Evolutionary conservation across 2,329 filamentous ascomycete genomes (phyloP).

Genomic region (Phoma sp.): DNA sequence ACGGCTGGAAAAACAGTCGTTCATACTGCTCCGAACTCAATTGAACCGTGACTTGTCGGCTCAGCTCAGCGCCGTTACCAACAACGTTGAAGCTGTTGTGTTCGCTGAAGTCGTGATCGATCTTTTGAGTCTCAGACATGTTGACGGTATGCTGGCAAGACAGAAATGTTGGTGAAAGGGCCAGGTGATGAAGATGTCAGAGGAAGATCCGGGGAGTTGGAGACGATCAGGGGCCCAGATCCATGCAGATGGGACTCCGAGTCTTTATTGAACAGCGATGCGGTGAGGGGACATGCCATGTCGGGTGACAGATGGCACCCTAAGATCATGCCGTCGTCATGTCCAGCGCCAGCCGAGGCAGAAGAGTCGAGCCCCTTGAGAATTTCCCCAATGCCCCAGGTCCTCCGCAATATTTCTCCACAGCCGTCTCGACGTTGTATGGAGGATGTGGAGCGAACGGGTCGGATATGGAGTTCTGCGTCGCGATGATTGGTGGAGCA

Average conservation of each 20-base stretch:
- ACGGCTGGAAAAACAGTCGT: conserved; percentile 33
- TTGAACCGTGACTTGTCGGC: conserved; percentile 28
- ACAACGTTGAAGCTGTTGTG: conserved; percentile 16
- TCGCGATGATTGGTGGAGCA: background rate
- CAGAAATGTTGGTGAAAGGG: too few species aligned
- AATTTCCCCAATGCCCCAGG: conserved; percentile 12
- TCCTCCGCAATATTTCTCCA: conserved; percentile 12
- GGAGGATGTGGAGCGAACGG: background rate
- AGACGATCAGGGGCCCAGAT: background rate
- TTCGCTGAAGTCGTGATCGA: conserved; percentile 26
- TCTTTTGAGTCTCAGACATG: conserved; percentile 23
- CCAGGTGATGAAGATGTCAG: background rate
- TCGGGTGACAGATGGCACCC: background rate
- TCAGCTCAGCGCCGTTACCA: conserved; percentile 18
- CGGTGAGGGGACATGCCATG: background rate
- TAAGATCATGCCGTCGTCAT: conserved; percentile 12
- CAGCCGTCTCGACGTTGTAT: background rate
- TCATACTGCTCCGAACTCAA: conserved; percentile 31
- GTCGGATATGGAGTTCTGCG: background rate
- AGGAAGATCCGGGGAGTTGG: background rate
- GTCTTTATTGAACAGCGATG: background rate
- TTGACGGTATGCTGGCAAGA: background rate
- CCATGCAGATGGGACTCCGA: background rate
- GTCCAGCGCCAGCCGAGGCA: conserved; percentile 9
- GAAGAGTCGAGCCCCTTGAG: background rate